These are phyloP conservation scores for Halenospora varia DNA, from an alignment of 495 filamentous ascomycete species.

Conservation along the genomic window DNA sequence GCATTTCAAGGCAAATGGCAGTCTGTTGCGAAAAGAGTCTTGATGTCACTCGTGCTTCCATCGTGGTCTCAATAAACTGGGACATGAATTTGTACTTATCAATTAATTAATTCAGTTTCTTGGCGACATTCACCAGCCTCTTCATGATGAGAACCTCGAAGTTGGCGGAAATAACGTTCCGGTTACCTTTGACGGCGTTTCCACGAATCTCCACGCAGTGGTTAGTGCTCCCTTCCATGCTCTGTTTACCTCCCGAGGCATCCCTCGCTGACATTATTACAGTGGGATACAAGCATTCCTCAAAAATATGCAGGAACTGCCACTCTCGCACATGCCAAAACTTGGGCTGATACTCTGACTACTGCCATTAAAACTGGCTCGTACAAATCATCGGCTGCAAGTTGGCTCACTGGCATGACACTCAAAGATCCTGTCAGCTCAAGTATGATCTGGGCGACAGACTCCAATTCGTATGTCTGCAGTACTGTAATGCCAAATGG, in stretches of 20 bases:
- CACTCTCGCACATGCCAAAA: slow-evolving; percentile 29
- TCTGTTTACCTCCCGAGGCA: too few species aligned
- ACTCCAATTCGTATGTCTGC: slow-evolving; percentile 56
- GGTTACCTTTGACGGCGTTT: slow-evolving; percentile 48
- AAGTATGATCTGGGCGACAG: slow-evolving; percentile 50
- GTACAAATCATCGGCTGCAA: slow-evolving; percentile 38
- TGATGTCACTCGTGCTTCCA: slow-evolving; percentile 11
- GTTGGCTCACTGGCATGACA: slow-evolving; percentile 46
- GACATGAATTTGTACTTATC: slow-evolving; percentile 1
- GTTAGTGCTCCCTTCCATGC: background rate
- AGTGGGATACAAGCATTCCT: slow-evolving; percentile 49
- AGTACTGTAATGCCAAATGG: slow-evolving; percentile 47
- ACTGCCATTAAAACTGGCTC: slow-evolving; percentile 41
- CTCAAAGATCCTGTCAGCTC: slow-evolving; percentile 29
- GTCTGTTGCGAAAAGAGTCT: background rate
- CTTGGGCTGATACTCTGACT: slow-evolving; percentile 33
- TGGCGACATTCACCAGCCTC: slow-evolving; percentile 60
- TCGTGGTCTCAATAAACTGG: slow-evolving; percentile 12
- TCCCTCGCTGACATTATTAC: slow-evolving; percentile 9
- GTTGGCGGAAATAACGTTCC: slow-evolving; percentile 55
- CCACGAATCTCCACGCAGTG: slow-evolving; percentile 54
- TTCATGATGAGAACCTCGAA: slow-evolving; percentile 56
- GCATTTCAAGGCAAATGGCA: slow-evolving; percentile 6
- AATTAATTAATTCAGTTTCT: slow-evolving; percentile 36
- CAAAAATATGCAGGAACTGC: slow-evolving; percentile 34